These are phyloP conservation scores for Mycena leptocephala DNA, from an alignment of 768 basidiomycete species.

Conservation along the genomic window DNA sequence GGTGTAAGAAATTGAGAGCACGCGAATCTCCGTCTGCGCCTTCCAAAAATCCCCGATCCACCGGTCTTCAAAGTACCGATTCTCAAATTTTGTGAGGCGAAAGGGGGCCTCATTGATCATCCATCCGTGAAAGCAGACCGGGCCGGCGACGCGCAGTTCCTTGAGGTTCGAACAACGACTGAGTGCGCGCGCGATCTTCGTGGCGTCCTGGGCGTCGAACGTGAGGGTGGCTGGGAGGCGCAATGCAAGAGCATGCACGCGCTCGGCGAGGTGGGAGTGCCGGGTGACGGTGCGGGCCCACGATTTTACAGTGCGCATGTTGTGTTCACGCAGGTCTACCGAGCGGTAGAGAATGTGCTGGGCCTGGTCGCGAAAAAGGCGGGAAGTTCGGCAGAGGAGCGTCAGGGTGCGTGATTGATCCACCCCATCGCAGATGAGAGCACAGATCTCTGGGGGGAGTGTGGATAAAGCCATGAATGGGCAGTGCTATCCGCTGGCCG, in stretches of 20 bases:
- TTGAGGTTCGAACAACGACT: constrained; percentile 16
- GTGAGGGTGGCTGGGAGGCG: neutral
- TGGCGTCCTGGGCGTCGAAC: neutral
- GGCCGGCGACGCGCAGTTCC: neutral
- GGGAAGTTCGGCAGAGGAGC: neutral
- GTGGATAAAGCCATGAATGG: no score
- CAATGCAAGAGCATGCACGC: neutral
- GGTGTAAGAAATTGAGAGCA: neutral
- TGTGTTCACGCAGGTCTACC: neutral
- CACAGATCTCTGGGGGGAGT: constrained; percentile 11
- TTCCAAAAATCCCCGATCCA: neutral
- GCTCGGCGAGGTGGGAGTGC: constrained; percentile 9
- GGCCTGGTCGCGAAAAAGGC: neutral
- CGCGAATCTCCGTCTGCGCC: constrained; percentile 5
- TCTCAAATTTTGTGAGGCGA: neutral
- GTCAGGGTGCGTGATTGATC: neutral
- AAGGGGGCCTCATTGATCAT: constrained; percentile 13
- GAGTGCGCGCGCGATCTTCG: constrained; percentile 13
- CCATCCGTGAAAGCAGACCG: neutral
- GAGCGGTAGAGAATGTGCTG: constrained; percentile 12
- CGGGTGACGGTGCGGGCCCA: constrained; percentile 5
- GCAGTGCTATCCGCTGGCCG: no score
- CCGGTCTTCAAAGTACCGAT: neutral
- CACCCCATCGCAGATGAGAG: neutral
- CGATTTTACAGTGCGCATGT: neutral